A percentile compares a stretch with the other conserved stretches of the same genome.
These are phyloP conservation scores for Corylus americana DNA, from an alignment of 306 rosid genomes.

Conservation along the genomic window DNA sequence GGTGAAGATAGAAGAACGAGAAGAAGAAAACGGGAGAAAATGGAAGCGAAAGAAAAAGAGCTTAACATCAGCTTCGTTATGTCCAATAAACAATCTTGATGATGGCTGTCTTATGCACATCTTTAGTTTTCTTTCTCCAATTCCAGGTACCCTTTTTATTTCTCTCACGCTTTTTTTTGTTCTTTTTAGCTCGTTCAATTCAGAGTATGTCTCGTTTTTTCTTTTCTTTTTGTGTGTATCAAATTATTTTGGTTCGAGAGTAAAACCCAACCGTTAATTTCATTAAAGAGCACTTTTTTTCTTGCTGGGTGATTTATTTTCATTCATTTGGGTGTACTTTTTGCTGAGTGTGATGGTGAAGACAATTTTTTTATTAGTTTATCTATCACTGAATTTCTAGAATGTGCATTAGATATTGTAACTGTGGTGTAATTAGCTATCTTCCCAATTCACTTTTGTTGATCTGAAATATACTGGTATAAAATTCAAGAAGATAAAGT, in stretches of 20 bases:
- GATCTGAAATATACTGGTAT: neutral
- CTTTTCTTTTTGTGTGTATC: neutral
- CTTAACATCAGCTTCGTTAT: slow-evolving; percentile 29
- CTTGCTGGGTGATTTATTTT: neutral
- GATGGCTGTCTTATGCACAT: slow-evolving; percentile 95
- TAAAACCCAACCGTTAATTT: slow-evolving; percentile 20
- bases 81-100: slow-evolving; percentile 65
- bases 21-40: slow-evolving; percentile 21
- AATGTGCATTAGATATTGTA: slow-evolving; percentile 23
- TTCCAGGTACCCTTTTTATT: slow-evolving; percentile 61
- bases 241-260: neutral
- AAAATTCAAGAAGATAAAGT: neutral
- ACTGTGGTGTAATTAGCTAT: neutral
- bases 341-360: neutral
- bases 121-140: slow-evolving; percentile 87
- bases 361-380: neutral
- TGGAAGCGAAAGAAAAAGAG: slow-evolving; percentile 34
- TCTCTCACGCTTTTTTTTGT: neutral
- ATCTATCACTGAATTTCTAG: neutral
- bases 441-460: neutral
- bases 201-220: neutral
- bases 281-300: neutral
- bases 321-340: slow-evolving; percentile 7
- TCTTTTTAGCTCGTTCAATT: neutral
- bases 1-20: slow-evolving; percentile 23